Conservation (phyloP, 345 rosid genomes). For the Physaria fendleri region DNA sequence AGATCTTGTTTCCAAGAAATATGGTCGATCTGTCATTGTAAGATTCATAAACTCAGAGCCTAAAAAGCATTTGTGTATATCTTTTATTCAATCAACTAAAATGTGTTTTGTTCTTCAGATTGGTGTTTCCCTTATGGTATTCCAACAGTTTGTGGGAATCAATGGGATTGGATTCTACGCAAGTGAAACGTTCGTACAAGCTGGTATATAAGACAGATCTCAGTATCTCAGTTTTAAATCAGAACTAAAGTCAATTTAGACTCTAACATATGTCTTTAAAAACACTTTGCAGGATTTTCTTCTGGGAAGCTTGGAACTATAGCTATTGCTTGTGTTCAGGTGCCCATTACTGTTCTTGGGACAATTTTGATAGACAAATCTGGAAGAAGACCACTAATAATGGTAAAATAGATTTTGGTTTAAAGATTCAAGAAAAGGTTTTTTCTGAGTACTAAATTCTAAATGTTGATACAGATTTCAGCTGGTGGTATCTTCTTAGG, state of each 20-base stretch:
- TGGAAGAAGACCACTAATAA: constrained; percentile 87
- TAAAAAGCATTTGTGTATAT: neutral
- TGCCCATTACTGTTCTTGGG: constrained; percentile 73
- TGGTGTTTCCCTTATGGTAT: constrained; percentile 78
- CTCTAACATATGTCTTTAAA: neutral
- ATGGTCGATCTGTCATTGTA: constrained; percentile 60
- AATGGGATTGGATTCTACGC: constrained; percentile 83
- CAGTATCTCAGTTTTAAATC: neutral
- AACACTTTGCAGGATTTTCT: constrained; percentile 53
- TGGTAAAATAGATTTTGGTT: constrained; percentile 47
- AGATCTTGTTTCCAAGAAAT: constrained; percentile 58
- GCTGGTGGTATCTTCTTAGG: constrained; percentile 74
- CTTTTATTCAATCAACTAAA: neutral
- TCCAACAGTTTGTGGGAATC: constrained; percentile 80
- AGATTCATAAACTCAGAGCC: constrained; percentile 31
- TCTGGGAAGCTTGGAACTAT: constrained; percentile 70
- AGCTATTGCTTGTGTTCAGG: constrained; percentile 81
- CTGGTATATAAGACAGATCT: constrained; percentile 42
- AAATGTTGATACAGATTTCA: constrained; percentile 42
- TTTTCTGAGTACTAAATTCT: neutral
- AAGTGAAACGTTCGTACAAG: constrained; percentile 76
- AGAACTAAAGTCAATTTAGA: neutral
- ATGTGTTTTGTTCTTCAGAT: constrained; percentile 39
- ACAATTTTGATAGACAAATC: constrained; percentile 67
- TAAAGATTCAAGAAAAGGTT: neutral